phyloP scores from a whole-genome alignment of 2,329 filamentous ascomycete species.

The Alternaria triticimaculans region DNA sequence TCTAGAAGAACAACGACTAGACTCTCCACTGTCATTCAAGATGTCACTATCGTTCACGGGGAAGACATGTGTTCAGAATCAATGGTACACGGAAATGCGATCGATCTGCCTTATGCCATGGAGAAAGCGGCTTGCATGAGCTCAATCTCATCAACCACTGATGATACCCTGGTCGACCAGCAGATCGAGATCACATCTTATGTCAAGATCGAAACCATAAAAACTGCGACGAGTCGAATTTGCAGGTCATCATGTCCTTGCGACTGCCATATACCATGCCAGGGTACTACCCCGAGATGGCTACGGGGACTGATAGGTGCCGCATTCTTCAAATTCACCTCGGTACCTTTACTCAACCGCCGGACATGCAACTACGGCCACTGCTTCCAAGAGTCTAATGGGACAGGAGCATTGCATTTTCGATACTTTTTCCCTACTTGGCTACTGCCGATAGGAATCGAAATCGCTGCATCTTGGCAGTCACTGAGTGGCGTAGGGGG shows the following conservation, averaged over 20 bases:
- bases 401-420: background rate
- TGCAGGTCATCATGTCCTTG: background rate
- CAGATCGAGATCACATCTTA: background rate
- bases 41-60: rapidly evolving
- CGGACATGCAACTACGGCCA: background rate
- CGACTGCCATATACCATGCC: background rate
- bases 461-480: background rate
- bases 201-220: background rate
- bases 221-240: background rate
- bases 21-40: background rate
- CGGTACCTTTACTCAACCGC: background rate
- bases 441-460: background rate
- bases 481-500: background rate
- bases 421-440: background rate
- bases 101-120: background rate
- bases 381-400: rapidly evolving
- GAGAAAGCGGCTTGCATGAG: background rate
- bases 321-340: background rate
- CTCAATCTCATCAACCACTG: background rate
- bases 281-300: background rate
- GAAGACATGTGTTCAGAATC: rapidly evolving
- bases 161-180: background rate
- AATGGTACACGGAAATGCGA: rapidly evolving
- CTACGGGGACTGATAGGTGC: background rate
- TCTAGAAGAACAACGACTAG: rapidly evolving